Conservation (phyloP, 2,329 filamentous ascomycete genomes). For the Aspergillus pseudoviridinutans region DNA sequence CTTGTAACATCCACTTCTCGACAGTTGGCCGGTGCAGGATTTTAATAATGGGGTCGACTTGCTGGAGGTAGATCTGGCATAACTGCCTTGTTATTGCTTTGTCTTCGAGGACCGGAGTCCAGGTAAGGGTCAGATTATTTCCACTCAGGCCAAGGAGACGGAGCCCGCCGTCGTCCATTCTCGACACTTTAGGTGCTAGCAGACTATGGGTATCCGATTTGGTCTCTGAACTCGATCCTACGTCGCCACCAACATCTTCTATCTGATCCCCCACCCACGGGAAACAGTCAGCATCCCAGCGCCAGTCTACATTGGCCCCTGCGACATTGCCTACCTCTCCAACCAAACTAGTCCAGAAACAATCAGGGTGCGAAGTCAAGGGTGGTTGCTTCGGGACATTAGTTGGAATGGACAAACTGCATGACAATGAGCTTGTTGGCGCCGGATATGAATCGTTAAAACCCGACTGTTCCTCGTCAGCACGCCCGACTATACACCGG, state of each 20-base stretch:
- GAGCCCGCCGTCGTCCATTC: background rate
- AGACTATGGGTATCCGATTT: background rate
- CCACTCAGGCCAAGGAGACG: background rate
- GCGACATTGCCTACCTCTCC: background rate
- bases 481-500: background rate
- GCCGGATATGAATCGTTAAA: background rate
- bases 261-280: background rate
- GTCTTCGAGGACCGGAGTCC: background rate
- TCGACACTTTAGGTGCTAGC: background rate
- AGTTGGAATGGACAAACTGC: background rate
- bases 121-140: background rate
- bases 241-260: background rate
- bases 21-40: constrained; percentile 19
- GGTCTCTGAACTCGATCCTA: background rate
- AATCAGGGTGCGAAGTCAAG: background rate
- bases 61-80: constrained; percentile 14
- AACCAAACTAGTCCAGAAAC: background rate
- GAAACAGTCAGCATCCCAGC: background rate
- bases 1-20: constrained; percentile 10
- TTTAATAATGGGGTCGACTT: constrained; percentile 18
- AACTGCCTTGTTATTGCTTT: constrained; percentile 5
- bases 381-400: background rate
- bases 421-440: background rate
- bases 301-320: too few relatives aligned
- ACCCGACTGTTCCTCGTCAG: background rate